Evolutionary conservation across 2,329 filamentous ascomycete species (phyloP).

Genomic region (Fusarium pilosicola): DNA sequence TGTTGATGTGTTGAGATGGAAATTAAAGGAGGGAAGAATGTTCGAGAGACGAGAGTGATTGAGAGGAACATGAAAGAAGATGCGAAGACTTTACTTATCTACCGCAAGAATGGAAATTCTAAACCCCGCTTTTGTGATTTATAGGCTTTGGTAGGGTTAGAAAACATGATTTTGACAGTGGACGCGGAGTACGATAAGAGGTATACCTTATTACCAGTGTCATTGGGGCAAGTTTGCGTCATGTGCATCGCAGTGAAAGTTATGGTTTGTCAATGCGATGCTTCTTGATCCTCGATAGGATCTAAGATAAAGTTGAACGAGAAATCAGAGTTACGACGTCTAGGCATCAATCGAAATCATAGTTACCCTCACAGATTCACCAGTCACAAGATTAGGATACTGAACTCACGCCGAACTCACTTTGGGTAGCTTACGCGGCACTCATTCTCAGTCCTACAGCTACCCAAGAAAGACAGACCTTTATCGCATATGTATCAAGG

Average conservation of each 20-base stretch:
- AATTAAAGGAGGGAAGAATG: accelerated
- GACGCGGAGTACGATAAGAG: neutral
- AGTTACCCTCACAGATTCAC: accelerated
- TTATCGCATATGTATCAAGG: neutral
- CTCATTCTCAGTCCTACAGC: accelerated
- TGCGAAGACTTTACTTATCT: neutral
- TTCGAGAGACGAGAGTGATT: neutral
- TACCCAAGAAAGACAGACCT: neutral
- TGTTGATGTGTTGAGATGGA: neutral
- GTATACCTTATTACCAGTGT: neutral
- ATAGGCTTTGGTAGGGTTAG: accelerated
- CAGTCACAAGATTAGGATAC: accelerated
- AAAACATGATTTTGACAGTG: neutral
- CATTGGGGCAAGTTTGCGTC: accelerated
- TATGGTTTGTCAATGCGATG: accelerated
- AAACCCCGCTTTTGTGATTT: neutral
- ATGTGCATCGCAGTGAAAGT: accelerated
- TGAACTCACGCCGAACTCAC: neutral
- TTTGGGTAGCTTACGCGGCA: accelerated
- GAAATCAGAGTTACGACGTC: neutral
- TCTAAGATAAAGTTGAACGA: accelerated
- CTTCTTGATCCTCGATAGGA: accelerated
- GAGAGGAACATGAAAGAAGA: accelerated
- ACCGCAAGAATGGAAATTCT: accelerated
- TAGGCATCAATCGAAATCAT: neutral